These are phyloP conservation scores for Colletotrichum sp. DNA, from an alignment of 2,329 filamentous ascomycete genomes.

Conservation along the genomic window DNA sequence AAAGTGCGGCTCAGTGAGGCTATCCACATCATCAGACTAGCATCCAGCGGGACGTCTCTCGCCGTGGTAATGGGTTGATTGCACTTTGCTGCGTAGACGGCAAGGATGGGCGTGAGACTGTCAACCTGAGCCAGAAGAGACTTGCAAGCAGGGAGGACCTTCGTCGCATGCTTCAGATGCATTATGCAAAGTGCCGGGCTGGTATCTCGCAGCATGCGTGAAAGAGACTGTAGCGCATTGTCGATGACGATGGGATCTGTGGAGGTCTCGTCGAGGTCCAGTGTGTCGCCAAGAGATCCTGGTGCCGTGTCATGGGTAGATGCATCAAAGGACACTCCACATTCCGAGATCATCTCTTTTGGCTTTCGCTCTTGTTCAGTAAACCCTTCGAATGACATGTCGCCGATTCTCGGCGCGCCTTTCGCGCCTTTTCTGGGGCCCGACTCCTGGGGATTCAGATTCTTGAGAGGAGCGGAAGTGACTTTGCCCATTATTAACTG, in stretches of 20 bases:
- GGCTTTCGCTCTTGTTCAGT: neutral
- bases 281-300: neutral
- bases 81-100: conserved; percentile 24
- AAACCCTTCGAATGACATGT: neutral
- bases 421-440: neutral
- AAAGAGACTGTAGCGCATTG: neutral
- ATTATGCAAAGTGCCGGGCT: neutral
- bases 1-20: conserved; percentile 21
- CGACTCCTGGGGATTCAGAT: neutral
- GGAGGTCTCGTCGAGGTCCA: neutral
- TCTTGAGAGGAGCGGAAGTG: neutral
- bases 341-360: neutral
- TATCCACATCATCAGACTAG: conserved; percentile 26
- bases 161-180: neutral
- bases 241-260: neutral
- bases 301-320: neutral
- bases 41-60: conserved; percentile 23
- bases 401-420: neutral
- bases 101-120: conserved; percentile 22
- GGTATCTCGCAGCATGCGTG: neutral
- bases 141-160: conserved; percentile 11
- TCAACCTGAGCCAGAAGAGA: conserved; percentile 18
- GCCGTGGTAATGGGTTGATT: neutral
- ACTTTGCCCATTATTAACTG: neutral
- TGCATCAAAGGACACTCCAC: neutral